A percentile compares a stretch with the other conserved stretches of the same genome.
phyloP scores from a whole-genome alignment of 2,329 filamentous ascomycete genomes.

The Dactylonectria macrodidyma region DNA sequence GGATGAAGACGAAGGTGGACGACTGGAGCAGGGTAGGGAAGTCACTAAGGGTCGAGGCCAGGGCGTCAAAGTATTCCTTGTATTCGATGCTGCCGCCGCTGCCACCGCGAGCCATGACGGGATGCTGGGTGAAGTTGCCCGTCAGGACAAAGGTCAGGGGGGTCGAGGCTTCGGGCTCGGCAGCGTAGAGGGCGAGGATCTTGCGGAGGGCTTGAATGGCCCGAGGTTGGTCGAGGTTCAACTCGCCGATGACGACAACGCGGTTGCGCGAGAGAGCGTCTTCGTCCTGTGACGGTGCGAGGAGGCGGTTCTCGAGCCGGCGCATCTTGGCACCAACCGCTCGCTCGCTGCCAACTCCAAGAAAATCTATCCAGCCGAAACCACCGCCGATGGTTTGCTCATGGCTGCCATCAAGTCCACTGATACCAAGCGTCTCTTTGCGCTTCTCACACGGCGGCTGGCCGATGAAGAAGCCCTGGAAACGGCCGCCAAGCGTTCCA shows the following conservation, averaged over 20 bases:
- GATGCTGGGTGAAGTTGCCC: slow-evolving; percentile 84
- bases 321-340: slow-evolving; percentile 88
- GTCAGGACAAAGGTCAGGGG: slow-evolving; percentile 87
- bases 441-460: slow-evolving; percentile 93
- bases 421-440: slow-evolving; percentile 82
- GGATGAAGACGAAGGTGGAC: slow-evolving; percentile 92
- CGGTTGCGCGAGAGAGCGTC: slow-evolving; percentile 61
- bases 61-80: slow-evolving; percentile 93
- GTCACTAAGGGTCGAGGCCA: slow-evolving; percentile 86
- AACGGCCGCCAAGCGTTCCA: slow-evolving; percentile 91
- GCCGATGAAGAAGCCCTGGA: slow-evolving; percentile 91
- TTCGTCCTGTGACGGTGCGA: slow-evolving; percentile 59
- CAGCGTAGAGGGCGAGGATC: slow-evolving; percentile 81
- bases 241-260: slow-evolving; percentile 85
- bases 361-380: slow-evolving; percentile 97
- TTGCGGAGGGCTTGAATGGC: slow-evolving; percentile 86
- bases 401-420: slow-evolving; percentile 69
- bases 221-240: slow-evolving; percentile 88
- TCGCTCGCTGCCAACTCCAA: slow-evolving; percentile 91
- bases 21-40: slow-evolving; percentile 85
- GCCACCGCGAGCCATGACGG: slow-evolving; percentile 77
- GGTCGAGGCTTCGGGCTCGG: slow-evolving; percentile 72
- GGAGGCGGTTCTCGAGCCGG: slow-evolving; percentile 79
- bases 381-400: slow-evolving; percentile 80
- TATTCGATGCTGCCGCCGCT: slow-evolving; percentile 92